These are phyloP conservation scores for Limonium bicolor DNA, from an alignment of 148 eudicot species.

Conservation along the genomic window DNA sequence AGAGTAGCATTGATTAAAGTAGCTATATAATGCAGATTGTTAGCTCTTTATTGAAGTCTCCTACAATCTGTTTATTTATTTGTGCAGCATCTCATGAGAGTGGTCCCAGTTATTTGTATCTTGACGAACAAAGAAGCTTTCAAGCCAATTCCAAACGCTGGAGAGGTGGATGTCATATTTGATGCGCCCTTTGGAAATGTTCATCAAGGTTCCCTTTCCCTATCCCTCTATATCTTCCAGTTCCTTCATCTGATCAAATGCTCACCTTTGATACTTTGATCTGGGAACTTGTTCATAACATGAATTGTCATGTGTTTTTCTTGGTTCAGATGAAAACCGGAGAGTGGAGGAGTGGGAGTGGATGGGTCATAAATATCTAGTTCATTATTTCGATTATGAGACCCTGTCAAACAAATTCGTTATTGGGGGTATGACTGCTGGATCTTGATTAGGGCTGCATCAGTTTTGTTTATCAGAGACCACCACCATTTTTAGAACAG, in stretches of 20 bases:
- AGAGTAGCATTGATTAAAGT: no score
- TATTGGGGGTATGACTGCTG: conserved; percentile 80
- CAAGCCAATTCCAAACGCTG: conserved; percentile 35
- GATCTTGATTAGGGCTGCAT: conserved; percentile 53
- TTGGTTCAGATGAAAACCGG: conserved; percentile 38
- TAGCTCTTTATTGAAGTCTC: conserved; percentile 18
- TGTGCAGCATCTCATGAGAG: conserved; percentile 31
- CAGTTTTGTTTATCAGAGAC: conserved; percentile 39
- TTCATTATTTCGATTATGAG: conserved; percentile 58
- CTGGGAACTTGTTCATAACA: not conserved
- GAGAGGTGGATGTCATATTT: conserved; percentile 64
- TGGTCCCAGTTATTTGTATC: conserved; percentile 29
- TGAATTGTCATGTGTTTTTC: not conserved
- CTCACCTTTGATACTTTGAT: not conserved
- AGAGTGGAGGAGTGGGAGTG: conserved; percentile 51
- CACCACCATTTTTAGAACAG: conserved; percentile 39
- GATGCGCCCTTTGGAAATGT: conserved; percentile 77
- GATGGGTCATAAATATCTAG: conserved; percentile 44
- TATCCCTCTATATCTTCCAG: not conserved
- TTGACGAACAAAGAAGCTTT: conserved; percentile 41
- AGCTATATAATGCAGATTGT: not conserved
- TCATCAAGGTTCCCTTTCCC: conserved; percentile 33
- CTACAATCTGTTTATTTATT: not conserved
- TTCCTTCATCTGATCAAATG: not conserved
- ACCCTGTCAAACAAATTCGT: conserved; percentile 18